Evolutionary conservation across 2,329 filamentous ascomycete genomes (phyloP).

Genomic region (Scorias spongiosa): DNA sequence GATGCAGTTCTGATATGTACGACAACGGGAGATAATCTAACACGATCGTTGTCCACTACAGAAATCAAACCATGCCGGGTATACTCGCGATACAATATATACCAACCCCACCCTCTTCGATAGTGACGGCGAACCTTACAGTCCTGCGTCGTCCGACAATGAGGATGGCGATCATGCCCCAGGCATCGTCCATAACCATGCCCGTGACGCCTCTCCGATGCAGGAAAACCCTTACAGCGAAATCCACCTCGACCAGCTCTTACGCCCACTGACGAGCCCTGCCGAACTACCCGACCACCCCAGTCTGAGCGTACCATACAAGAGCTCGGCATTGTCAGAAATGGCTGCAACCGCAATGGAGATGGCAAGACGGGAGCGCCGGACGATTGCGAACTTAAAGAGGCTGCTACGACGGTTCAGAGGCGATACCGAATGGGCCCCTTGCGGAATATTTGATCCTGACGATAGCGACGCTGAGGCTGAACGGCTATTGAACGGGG

Average conservation of each 20-base stretch:
- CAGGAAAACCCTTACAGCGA: constrained; percentile 62
- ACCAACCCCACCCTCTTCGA: constrained; percentile 59
- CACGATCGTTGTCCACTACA: constrained; percentile 21
- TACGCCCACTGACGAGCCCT: constrained; percentile 59
- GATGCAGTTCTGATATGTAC: not conserved
- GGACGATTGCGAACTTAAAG: constrained; percentile 58
- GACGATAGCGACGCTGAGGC: not conserved
- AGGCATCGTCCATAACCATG: constrained; percentile 42
- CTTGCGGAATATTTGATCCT: constrained; percentile 35
- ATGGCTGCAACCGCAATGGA: constrained; percentile 53
- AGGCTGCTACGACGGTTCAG: constrained; percentile 57
- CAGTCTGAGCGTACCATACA: constrained; percentile 59
- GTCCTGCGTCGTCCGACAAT: constrained; percentile 33
- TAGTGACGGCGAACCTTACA: constrained; percentile 47
- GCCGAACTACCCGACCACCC: constrained; percentile 62
- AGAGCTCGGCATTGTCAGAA: constrained; percentile 55
- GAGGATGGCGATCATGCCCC: constrained; percentile 41
- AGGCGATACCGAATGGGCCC: constrained; percentile 56
- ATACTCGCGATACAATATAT: constrained; percentile 56
- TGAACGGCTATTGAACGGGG: not conserved
- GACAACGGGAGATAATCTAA: not conserved
- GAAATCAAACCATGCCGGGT: constrained; percentile 60
- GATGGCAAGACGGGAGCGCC: constrained; percentile 61
- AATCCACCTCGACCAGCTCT: constrained; percentile 29
- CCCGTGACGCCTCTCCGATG: constrained; percentile 44